Evolutionary conservation across 139 green algal genomes (phyloP).

Genomic region (Diplosphaera chodatii): DNA sequence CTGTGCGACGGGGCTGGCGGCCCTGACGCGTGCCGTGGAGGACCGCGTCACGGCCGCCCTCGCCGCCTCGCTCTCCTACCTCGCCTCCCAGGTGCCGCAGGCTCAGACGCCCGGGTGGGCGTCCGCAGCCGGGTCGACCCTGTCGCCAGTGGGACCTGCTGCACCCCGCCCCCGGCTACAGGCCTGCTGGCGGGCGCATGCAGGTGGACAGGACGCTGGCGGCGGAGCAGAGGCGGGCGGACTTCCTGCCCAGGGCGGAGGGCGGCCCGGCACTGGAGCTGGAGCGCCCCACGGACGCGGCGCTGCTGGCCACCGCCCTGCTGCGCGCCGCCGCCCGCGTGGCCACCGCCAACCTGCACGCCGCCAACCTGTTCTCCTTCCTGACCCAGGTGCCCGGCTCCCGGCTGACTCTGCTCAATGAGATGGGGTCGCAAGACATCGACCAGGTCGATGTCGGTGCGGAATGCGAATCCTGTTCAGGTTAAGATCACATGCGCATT

Average conservation of each 20-base stretch:
- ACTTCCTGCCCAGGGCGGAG: conserved; percentile 46
- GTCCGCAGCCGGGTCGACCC: too few species aligned
- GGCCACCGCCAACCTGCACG: conserved; percentile 36
- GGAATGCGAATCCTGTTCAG: too few species aligned
- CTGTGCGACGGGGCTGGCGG: conserved; percentile 35
- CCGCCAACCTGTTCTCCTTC: conserved; percentile 41
- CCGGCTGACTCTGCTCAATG: too few species aligned
- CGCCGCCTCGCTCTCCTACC: conserved; percentile 29
- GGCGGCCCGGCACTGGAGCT: conserved; percentile 25
- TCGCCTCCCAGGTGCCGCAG: conserved; percentile 30
- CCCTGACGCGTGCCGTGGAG: conserved; percentile 40
- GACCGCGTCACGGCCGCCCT: conserved; percentile 39
- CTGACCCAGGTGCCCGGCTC: conserved; percentile 34
- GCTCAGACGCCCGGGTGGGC: too few species aligned
- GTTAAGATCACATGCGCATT: too few species aligned
- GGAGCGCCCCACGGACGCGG: conserved; percentile 53
- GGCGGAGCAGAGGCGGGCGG: conserved; percentile 41
- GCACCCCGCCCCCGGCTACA: too few species aligned
- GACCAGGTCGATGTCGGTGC: too few species aligned
- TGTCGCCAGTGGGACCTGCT: too few species aligned
- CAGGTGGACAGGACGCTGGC: conserved; percentile 46
- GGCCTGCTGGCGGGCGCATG: too few species aligned
- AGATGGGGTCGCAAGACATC: too few species aligned
- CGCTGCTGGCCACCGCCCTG: conserved; percentile 32
- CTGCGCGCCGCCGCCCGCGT: conserved; percentile 23